Evolutionary conservation across 2,329 filamentous ascomycete genomes (phyloP).

Genomic region (Verticillium albo-atrum): DNA sequence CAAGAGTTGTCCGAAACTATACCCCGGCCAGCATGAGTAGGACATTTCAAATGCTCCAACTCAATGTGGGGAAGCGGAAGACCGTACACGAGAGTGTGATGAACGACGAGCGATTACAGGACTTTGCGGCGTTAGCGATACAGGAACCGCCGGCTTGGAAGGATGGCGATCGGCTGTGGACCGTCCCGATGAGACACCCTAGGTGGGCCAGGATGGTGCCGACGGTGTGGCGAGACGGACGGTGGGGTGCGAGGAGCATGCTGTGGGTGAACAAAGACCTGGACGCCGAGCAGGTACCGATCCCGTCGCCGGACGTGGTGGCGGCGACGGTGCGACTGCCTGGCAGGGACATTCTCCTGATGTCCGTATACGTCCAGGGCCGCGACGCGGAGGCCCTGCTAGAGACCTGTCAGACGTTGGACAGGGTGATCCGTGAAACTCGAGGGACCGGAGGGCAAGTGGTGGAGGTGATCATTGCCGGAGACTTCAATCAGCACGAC

Average conservation of each 20-base stretch:
- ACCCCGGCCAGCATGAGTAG: slow-evolving; percentile 14
- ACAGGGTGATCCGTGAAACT: neutral
- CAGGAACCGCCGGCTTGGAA: slow-evolving; percentile 11
- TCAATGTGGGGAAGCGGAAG: slow-evolving; percentile 11
- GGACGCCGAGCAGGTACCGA: slow-evolving; percentile 9
- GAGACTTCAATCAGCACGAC: too few relatives aligned
- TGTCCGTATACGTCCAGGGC: neutral
- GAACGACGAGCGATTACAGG: slow-evolving; percentile 11
- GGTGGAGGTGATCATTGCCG: slow-evolving; percentile 6
- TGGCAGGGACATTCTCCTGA: neutral
- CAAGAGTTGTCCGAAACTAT: slow-evolving; percentile 15
- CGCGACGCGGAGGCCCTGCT: neutral
- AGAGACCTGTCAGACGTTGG: neutral
- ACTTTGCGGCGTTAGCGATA: slow-evolving; percentile 10
- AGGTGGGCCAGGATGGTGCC: slow-evolving; percentile 6
- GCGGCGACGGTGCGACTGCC: slow-evolving; percentile 1
- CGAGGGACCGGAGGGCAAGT: neutral
- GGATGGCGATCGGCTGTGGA: slow-evolving; percentile 10
- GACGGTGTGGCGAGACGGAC: slow-evolving; percentile 7
- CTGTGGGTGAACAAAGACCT: slow-evolving; percentile 12
- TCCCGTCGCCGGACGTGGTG: neutral
- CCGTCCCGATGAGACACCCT: slow-evolving; percentile 9
- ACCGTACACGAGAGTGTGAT: slow-evolving; percentile 13
- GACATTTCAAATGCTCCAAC: slow-evolving; percentile 11
- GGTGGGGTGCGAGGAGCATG: slow-evolving; percentile 14